Conservation (phyloP, 1,139 yeast species). For the Zygoascus sp. region DNA sequence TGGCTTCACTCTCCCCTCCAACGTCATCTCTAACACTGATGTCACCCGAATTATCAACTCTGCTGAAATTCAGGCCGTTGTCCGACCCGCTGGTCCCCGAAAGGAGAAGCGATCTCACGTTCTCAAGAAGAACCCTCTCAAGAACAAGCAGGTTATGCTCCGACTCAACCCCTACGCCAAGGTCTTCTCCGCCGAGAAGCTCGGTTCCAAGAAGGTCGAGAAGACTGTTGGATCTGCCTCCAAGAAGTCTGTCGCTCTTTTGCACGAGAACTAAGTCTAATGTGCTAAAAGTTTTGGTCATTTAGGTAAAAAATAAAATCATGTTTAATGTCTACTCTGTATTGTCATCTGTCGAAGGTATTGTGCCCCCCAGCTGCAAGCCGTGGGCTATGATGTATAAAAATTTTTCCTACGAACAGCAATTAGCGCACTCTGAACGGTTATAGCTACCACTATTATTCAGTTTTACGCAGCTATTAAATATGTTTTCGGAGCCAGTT, state of each 20-base stretch:
- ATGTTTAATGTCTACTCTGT: not conserved
- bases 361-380: no score
- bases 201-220: conserved; percentile 79
- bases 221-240: conserved; percentile 43
- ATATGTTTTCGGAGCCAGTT: no score
- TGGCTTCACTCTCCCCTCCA: conserved; percentile 87
- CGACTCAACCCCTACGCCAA: conserved; percentile 99
- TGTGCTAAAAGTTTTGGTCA: conserved; percentile 1
- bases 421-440: no score
- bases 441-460: no score
- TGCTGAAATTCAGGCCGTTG: conserved; percentile 96
- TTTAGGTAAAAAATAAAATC: conserved; percentile 5
- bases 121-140: conserved; percentile 99
- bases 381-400: no score
- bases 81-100: conserved; percentile 95
- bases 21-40: conserved; percentile 94
- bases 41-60: conserved; percentile 97
- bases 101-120: conserved; percentile 92
- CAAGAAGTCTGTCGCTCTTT: conserved; percentile 24
- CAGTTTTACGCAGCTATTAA: no score
- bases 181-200: conserved; percentile 89
- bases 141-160: conserved; percentile 97
- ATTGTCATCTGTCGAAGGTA: not conserved
- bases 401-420: no score
- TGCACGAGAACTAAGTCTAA: conserved; percentile 23